Percentiles rank a stretch among this genome's conserved stretches.
These are phyloP conservation scores for Pelargonium myrrhifolium DNA, from an alignment of 441 rosid species.

Conservation along the genomic window DNA sequence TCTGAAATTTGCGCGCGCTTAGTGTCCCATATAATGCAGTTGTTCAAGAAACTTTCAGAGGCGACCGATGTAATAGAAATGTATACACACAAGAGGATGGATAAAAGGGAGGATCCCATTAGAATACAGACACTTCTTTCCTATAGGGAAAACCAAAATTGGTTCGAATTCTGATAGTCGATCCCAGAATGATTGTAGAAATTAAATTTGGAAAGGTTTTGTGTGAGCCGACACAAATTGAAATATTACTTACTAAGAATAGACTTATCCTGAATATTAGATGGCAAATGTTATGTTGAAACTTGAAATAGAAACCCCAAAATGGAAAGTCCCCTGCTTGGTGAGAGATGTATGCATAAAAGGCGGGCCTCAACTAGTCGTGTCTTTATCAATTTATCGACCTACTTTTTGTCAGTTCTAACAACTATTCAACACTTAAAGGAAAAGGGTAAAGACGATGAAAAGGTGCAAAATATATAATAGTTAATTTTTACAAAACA, in stretches of 20 bases:
- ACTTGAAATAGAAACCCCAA: not conserved
- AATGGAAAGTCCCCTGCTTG: not conserved
- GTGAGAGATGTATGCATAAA: not conserved
- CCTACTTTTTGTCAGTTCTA: too few relatives aligned
- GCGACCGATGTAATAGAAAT: not conserved
- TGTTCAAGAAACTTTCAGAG: constrained; percentile 2
- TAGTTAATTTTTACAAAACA: too few relatives aligned
- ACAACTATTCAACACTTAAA: too few relatives aligned
- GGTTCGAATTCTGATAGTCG: not conserved
- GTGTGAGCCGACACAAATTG: not conserved
- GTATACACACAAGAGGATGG: not conserved
- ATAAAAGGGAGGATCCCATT: too few relatives aligned
- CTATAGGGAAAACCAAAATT: not conserved
- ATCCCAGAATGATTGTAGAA: not conserved
- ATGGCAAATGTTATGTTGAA: not conserved
- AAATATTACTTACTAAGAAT: not conserved
- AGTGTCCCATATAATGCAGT: not conserved
- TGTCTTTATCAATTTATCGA: too few relatives aligned
- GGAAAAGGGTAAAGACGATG: too few relatives aligned
- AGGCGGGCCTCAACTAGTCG: too few relatives aligned
- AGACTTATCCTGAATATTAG: not conserved
- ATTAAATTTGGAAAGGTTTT: not conserved
- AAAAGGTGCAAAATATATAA: too few relatives aligned
- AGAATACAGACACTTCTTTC: not conserved
- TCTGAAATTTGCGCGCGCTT: not conserved